These are phyloP conservation scores for Diaporthe sp. DNA, from an alignment of 2,329 filamentous ascomycete species.

Conservation along the genomic window DNA sequence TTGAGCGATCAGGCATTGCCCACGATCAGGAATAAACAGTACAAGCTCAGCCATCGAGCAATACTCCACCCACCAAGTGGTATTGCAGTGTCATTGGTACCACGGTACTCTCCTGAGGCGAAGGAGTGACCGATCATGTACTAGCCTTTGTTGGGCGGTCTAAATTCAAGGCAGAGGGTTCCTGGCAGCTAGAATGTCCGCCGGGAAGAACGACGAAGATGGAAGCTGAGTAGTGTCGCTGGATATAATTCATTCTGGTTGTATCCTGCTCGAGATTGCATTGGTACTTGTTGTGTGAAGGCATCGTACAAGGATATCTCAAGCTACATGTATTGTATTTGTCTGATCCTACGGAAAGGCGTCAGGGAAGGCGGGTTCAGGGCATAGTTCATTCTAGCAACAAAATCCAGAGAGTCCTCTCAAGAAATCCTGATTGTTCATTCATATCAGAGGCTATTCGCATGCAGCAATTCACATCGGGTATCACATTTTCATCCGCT, in stretches of 20 bases:
- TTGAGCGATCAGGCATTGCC: background rate
- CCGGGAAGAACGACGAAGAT: background rate
- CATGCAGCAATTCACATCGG: conserved; percentile 21
- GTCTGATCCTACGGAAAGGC: background rate
- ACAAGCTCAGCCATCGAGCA: background rate
- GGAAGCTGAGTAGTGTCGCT: background rate
- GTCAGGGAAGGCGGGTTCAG: background rate
- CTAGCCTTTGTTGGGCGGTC: background rate
- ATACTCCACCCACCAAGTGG: too few relatives aligned
- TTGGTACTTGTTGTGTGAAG: background rate
- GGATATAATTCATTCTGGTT: background rate
- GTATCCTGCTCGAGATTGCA: background rate
- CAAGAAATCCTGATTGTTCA: background rate
- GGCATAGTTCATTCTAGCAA: background rate
- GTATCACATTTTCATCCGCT: conserved; percentile 29
- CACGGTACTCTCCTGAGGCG: background rate
- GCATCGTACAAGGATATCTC: background rate
- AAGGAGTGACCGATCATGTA: background rate
- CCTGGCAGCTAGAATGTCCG: background rate
- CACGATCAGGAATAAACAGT: background rate
- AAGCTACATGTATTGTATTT: conserved; percentile 1
- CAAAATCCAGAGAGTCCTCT: background rate
- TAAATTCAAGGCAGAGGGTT: background rate
- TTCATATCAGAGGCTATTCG: background rate
- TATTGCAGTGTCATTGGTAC: background rate